Percentiles rank a stretch among this genome's conserved stretches.
These are phyloP conservation scores for Salisapilia sapeloensis DNA, from an alignment of 352 stramenopile species.

Conservation along the genomic window DNA sequence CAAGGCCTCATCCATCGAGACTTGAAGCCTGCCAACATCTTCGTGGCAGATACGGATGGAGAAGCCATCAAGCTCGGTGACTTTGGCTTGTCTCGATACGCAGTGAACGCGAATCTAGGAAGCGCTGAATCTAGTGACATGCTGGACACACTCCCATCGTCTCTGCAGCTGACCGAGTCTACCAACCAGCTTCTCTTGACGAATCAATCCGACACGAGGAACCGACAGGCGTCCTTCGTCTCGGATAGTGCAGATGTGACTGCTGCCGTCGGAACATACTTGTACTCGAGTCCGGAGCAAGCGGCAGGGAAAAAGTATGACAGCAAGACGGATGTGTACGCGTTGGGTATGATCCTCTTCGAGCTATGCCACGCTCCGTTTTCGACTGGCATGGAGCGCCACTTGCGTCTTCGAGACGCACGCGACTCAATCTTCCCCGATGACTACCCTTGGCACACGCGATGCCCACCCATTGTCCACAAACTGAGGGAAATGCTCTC, in stretches of 20 bases:
- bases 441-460: conserved; percentile 24
- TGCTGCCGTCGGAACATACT: conserved; percentile 76
- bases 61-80: conserved; percentile 83
- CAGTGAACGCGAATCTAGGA: conserved; percentile 58
- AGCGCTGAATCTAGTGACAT: conserved; percentile 12
- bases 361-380: conserved; percentile 83
- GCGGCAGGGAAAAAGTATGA: conserved; percentile 84
- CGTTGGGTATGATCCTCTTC: conserved; percentile 84
- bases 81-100: conserved; percentile 78
- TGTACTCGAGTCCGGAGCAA: conserved; percentile 84
- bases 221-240: conserved; percentile 45
- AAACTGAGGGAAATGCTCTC: conserved; percentile 50
- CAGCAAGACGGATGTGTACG: conserved; percentile 84
- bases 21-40: conserved; percentile 87
- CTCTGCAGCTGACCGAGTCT: conserved; percentile 16
- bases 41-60: conserved; percentile 70
- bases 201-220: conserved; percentile 2
- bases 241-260: conserved; percentile 74
- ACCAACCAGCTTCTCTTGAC: conserved; percentile 1
- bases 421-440: conserved; percentile 49
- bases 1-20: conserved; percentile 84
- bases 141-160: background rate
- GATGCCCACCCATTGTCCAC: conserved; percentile 44
- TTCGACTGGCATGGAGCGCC: conserved; percentile 80
- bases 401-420: conserved; percentile 57